Base-by-base conservation (phyloP, 2,329 filamentous ascomycete genomes). In the Aspergillus latus region DNA sequence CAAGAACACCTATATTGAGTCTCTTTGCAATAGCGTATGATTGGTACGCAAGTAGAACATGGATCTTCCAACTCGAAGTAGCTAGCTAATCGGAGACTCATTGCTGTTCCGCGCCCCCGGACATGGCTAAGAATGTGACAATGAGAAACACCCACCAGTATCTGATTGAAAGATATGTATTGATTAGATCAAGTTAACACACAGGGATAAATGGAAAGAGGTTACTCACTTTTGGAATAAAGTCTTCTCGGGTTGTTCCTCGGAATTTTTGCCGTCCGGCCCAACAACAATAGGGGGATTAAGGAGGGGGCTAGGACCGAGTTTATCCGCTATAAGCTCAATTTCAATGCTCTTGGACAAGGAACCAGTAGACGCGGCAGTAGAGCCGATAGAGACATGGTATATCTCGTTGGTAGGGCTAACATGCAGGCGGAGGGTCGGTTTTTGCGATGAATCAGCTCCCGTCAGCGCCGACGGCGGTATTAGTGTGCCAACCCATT, bases 71-170 rank as follows among this genome's bases (percentile, higher is more conserved):
- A 34, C 29, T 36, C 4, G 28, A 2, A 30, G 28, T 5, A 30
- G n/a, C 54, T 30, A 46, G 26, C 7, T 10, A 13, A 52, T 8
- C 13, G 28, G 36, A 21, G 21, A 13, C 34, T 56, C 34, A 50
- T 64, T 59, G 62, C 57, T 64, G 60, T 48, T 72, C 75, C 15
- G 72, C 75, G 37, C 74, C 72, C 37, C 74, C 74, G 15, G 72
- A 72, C 68, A 78, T 69, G 28, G 68, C 69, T 54, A 79, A 55
- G 55, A 79, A 69, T 10, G 69, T 66, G 34, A 76, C 58, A 36
- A 76, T 70, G 59, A 76, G 66, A 52, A 78, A 68, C 40, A 77
- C 71, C 76, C 76, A 79, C 77, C 77, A 79, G 61, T 79, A 79
- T 58, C 77, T 77, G 21, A 36, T 16, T 30, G 44, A n/a, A 9